Base-by-base conservation (phyloP, 2,329 filamentous ascomycete genomes). In the Clarireedia hainanense region DNA sequence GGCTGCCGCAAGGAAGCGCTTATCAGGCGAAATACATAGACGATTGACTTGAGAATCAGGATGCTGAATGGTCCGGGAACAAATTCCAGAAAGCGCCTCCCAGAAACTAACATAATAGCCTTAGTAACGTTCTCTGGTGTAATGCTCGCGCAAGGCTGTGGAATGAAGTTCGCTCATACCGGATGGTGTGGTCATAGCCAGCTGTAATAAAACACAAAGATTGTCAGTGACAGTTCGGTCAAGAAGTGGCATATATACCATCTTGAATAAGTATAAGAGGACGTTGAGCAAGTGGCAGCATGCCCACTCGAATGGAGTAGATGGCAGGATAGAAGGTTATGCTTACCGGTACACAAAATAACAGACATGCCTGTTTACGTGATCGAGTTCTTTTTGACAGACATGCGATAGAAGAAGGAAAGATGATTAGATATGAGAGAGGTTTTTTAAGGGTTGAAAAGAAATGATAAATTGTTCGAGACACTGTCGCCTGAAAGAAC, bases 1-100 rank as follows among this genome's bases (percentile, higher is more conserved):
- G 0, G 85, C 85, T n/a, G 24, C 85, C 87, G 59, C 89, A 88
- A 73, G 86, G 72, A 88, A 96, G 60, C 92, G 88, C 74, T 99
- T 99, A 76, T 99, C 94, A 60, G 94, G 94, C 12, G 94, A 96
- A 68, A 99, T 99, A 73, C 92, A 97, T 49, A 99, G 85, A 45
- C 94, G 89, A 74, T 99, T 99, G 65, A 99, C 94, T 73, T 99
- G 94, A 9, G 92, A 97, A 73, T 99, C 94, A 2, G 94, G 90
- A 69, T 99, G 92, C 65, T 96, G 94, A 65, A 99, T 97, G 23
- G 94, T 99, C 62, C 94, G 89, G 43, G 91, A 96, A 75, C 94
- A 99, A 67, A 99, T 97, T 53, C 94, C 94, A 10, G 91, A 96
- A 55, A 99, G 81, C 1, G 94, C 94, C 74, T 99, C 94, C 94